Conservation (phyloP, 2,329 filamentous ascomycete species). For the Botryotinia narcissicola region DNA sequence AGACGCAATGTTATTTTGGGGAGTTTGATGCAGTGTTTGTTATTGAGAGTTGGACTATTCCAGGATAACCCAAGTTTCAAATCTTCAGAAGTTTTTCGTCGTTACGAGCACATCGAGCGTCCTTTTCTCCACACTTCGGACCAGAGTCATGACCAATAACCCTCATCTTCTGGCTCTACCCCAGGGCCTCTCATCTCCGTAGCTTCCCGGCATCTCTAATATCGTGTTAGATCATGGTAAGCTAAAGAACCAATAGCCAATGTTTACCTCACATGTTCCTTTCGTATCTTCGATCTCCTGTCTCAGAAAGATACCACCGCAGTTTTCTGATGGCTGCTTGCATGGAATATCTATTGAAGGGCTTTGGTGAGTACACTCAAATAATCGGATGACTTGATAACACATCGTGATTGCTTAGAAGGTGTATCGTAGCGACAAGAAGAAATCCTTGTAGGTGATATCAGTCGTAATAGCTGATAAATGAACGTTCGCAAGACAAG, state of each 20-base stretch:
- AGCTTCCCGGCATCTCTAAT: conserved; percentile 27
- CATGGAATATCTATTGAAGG: conserved; percentile 27
- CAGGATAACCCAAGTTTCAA: not conserved
- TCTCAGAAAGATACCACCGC: conserved; percentile 31
- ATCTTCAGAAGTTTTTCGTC: not conserved
- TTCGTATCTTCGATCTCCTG: conserved; percentile 30
- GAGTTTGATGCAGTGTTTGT: not conserved
- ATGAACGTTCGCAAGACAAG: not conserved
- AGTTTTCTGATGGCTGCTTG: conserved; percentile 25
- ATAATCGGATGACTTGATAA: conserved; percentile 34
- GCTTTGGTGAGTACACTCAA: conserved; percentile 32
- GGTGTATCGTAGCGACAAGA: not conserved
- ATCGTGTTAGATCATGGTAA: conserved; percentile 11
- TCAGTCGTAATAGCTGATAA: not conserved
- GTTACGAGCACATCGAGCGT: not conserved
- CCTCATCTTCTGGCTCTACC: conserved; percentile 27
- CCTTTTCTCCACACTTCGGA: not conserved
- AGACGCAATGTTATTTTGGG: not conserved
- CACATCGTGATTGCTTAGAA: conserved; percentile 29
- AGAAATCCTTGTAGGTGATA: not conserved
- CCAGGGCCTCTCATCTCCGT: conserved; percentile 18
- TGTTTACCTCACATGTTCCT: conserved; percentile 25
- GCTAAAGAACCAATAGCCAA: too few relatives aligned
- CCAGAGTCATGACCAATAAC: conserved; percentile 27
- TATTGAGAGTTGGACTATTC: not conserved